A percentile compares a stretch with the other conserved stretches of the same genome.
Evolutionary conservation across 1,139 yeast genomes (phyloP).

Genomic region (Yamadazyma atlantica): DNA sequence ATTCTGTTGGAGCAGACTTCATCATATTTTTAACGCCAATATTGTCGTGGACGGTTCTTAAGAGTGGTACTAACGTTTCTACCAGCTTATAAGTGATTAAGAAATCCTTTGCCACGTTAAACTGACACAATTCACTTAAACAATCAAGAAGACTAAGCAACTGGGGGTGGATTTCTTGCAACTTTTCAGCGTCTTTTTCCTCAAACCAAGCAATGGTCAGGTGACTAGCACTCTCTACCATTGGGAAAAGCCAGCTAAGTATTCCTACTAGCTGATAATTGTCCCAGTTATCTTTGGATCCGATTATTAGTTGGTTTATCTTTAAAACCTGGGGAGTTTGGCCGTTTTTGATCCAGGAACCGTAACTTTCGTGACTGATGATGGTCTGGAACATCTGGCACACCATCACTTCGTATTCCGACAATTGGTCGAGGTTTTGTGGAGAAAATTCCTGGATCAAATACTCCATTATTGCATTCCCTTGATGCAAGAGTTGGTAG

Average conservation of each 20-base stretch:
- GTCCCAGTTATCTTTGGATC: constrained; percentile 55
- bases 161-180: constrained; percentile 20
- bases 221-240: constrained; percentile 26
- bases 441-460: constrained; percentile 3
- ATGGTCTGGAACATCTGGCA: constrained; percentile 7
- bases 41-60: constrained; percentile 50
- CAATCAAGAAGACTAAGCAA: constrained; percentile 45
- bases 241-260: constrained; percentile 53
- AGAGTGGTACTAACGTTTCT: constrained; percentile 40
- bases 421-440: not conserved
- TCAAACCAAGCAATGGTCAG: constrained; percentile 15
- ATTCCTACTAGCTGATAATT: constrained; percentile 50
- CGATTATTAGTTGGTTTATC: constrained; percentile 11
- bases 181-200: constrained; percentile 10
- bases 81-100: constrained; percentile 52
- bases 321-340: constrained; percentile 13
- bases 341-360: constrained; percentile 6
- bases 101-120: constrained; percentile 51
- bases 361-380: constrained; percentile 8
- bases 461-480: constrained; percentile 5
- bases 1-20: constrained; percentile 28
- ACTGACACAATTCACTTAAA: constrained; percentile 50
- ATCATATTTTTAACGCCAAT: constrained; percentile 34
- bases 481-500: constrained; percentile 2
- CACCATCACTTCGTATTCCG: constrained; percentile 4